phyloP scores from a whole-genome alignment of 2,329 filamentous ascomycete genomes.

The Xylaria hypoxylon region DNA sequence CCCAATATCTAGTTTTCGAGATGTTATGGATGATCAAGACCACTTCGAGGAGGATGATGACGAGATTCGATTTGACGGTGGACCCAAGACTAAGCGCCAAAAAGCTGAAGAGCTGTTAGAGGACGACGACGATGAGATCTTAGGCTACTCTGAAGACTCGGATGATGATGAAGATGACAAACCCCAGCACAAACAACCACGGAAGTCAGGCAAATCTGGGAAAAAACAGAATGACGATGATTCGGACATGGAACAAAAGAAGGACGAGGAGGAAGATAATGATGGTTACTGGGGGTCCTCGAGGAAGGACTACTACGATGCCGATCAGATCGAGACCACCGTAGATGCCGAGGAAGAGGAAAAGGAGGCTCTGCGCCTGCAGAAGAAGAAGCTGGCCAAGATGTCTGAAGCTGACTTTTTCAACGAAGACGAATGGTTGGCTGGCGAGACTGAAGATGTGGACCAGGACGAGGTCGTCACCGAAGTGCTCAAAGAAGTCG shows the following conservation, averaged over 20 bases:
- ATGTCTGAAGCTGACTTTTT: slow-evolving; percentile 96
- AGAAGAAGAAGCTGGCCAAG: slow-evolving; percentile 88
- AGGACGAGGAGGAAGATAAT: slow-evolving; percentile 61
- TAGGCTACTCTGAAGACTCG: slow-evolving; percentile 71
- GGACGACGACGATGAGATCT: slow-evolving; percentile 70
- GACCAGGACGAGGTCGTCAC: slow-evolving; percentile 74
- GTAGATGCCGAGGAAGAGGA: slow-evolving; percentile 86
- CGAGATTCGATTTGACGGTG: slow-evolving; percentile 86
- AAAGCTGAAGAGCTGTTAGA: slow-evolving; percentile 65
- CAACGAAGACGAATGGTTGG: slow-evolving; percentile 87
- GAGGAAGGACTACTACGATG: slow-evolving; percentile 92
- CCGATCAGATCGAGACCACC: slow-evolving; percentile 69
- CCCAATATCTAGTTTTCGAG: slow-evolving; percentile 74
- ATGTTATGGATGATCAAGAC: slow-evolving; percentile 93
- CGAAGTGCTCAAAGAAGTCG: slow-evolving; percentile 85
- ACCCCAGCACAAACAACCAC: slow-evolving; percentile 61
- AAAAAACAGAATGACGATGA: slow-evolving; percentile 46
- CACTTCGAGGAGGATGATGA: slow-evolving; percentile 91
- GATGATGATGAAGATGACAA: slow-evolving; percentile 57
- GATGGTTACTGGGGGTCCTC: slow-evolving; percentile 87
- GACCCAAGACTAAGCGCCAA: slow-evolving; percentile 79
- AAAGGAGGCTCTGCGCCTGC: slow-evolving; percentile 85
- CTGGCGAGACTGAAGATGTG: slow-evolving; percentile 62
- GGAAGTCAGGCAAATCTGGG: slow-evolving; percentile 42
- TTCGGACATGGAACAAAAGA: slow-evolving; percentile 62